Percentiles rank a stretch among this genome's conserved stretches.
Conservation (phyloP, 345 rosid genomes). For the Sapria himalayana region DNA sequence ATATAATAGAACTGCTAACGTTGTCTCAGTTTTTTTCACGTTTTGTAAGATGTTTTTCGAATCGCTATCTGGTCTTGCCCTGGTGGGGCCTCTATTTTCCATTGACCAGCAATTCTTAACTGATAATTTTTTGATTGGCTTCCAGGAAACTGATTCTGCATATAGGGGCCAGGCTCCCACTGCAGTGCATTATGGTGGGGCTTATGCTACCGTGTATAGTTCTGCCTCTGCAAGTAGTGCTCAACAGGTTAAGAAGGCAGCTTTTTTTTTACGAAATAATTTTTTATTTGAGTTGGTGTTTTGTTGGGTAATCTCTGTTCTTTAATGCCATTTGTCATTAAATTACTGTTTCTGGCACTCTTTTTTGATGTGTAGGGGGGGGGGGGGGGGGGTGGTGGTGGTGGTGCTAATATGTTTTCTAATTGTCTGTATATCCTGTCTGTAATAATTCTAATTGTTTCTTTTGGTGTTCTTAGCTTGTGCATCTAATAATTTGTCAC, state of each 20-base stretch:
- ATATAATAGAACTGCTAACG: neutral
- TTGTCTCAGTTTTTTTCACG: constrained; percentile 1
- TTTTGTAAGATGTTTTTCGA: constrained; percentile 10
- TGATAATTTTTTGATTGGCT: constrained; percentile 26
- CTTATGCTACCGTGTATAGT: constrained; percentile 46
- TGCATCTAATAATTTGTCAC: too few relatives aligned
- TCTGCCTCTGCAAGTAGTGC: constrained; percentile 32
- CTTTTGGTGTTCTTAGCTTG: too few relatives aligned
- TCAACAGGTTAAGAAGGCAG: constrained; percentile 31
- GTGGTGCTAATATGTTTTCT: neutral
- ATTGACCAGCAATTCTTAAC: constrained; percentile 38
- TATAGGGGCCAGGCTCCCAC: constrained; percentile 41
- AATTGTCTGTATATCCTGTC: neutral
- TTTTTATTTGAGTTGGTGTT: neutral
- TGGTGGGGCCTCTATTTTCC: constrained; percentile 43
- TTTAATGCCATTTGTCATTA: too few relatives aligned
- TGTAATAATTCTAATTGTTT: neutral
- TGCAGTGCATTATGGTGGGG: constrained; percentile 50
- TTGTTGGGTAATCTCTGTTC: neutral
- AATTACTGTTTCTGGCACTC: too few relatives aligned
- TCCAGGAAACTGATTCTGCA: constrained; percentile 56
- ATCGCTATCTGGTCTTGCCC: constrained; percentile 38
- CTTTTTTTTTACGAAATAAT: neutral
- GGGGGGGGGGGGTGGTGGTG: too few relatives aligned
- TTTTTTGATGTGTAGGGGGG: too few relatives aligned